These are phyloP conservation scores for Chimonanthus praecox DNA, from an alignment of 164 flowering plant genomes.

Conservation along the genomic window DNA sequence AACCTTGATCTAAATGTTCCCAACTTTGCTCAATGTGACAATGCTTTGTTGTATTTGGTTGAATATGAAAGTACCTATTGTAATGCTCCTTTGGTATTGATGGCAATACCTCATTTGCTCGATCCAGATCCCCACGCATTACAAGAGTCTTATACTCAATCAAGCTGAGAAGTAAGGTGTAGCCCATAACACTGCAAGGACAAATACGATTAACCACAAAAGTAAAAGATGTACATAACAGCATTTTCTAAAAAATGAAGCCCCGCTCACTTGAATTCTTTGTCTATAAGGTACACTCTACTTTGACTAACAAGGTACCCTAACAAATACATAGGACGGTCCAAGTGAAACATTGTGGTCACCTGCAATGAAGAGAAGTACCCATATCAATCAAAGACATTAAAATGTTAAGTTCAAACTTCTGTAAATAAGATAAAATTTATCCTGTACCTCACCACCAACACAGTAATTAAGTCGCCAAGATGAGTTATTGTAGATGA, in stretches of 20 bases:
- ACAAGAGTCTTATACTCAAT: conserved; percentile 98
- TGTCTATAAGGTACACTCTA: conserved; percentile 91
- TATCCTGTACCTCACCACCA: conserved; percentile 84
- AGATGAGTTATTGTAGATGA: conserved; percentile 84
- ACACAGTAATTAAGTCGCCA: conserved; percentile 98
- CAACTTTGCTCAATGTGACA: not conserved
- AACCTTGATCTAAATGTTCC: not conserved
- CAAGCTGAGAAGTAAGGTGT: conserved; percentile 91
- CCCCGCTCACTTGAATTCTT: conserved; percentile 87
- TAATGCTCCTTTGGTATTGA: conserved; percentile 89
- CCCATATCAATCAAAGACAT: not conserved
- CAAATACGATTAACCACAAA: not conserved
- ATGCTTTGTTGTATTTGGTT: not conserved
- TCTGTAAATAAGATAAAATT: not conserved
- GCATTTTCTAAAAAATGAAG: not conserved
- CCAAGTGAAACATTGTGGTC: conserved; percentile 97
- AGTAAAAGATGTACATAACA: not conserved
- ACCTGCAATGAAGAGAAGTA: conserved; percentile 38
- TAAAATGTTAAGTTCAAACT: not conserved
- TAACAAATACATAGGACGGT: conserved; percentile 94
- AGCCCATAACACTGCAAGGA: conserved; percentile 77
- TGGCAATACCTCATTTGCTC: conserved; percentile 78
- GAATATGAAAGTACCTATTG: conserved; percentile 52
- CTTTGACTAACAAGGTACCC: conserved; percentile 98
- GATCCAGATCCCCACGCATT: conserved; percentile 90